These are phyloP conservation scores for Tuctoria greenei DNA, from an alignment of 176 grass and related monocot species.

Conservation along the genomic window DNA sequence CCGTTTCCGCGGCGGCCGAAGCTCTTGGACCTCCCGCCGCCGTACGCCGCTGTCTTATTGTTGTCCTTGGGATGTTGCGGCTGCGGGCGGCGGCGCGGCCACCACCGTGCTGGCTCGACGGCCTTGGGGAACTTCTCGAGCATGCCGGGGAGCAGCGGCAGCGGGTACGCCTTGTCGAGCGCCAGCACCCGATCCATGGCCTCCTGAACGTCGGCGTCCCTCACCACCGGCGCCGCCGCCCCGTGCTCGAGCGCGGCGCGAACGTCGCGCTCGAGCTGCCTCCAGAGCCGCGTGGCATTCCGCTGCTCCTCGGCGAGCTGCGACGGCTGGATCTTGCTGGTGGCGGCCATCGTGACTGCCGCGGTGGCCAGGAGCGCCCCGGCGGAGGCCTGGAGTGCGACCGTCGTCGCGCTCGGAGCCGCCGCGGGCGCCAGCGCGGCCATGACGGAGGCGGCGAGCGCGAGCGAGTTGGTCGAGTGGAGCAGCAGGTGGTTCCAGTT, in stretches of 20 bases:
- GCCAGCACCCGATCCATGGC: slow-evolving; percentile 36
- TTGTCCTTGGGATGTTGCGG: no score
- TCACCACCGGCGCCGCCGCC: not conserved
- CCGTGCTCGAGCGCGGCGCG: not conserved
- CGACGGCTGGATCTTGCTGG: slow-evolving; percentile 62
- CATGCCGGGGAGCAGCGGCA: slow-evolving; percentile 48
- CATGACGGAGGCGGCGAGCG: slow-evolving; percentile 47
- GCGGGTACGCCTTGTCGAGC: slow-evolving; percentile 58
- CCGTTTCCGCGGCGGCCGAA: slow-evolving; percentile 40
- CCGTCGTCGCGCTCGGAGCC: not conserved
- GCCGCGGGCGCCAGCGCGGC: slow-evolving; percentile 41
- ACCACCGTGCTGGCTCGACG: slow-evolving; percentile 47
- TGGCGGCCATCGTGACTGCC: slow-evolving; percentile 37
- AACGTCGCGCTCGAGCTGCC: no score
- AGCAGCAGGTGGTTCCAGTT: slow-evolving; percentile 80
- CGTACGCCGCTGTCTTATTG: no score
- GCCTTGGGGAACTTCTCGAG: slow-evolving; percentile 60
- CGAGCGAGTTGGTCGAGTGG: slow-evolving; percentile 56
- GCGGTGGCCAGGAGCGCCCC: slow-evolving; percentile 34
- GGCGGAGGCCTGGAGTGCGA: slow-evolving; percentile 38
- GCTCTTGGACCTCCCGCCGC: slow-evolving; percentile 17
- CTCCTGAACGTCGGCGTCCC: not conserved
- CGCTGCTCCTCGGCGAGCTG: slow-evolving; percentile 74
- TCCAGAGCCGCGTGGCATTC: slow-evolving; percentile 52
- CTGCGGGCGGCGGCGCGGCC: slow-evolving; percentile 38